Evolutionary conservation across 2,329 filamentous ascomycete genomes (phyloP).

Genomic region (Colletotrichum noveboracense): DNA sequence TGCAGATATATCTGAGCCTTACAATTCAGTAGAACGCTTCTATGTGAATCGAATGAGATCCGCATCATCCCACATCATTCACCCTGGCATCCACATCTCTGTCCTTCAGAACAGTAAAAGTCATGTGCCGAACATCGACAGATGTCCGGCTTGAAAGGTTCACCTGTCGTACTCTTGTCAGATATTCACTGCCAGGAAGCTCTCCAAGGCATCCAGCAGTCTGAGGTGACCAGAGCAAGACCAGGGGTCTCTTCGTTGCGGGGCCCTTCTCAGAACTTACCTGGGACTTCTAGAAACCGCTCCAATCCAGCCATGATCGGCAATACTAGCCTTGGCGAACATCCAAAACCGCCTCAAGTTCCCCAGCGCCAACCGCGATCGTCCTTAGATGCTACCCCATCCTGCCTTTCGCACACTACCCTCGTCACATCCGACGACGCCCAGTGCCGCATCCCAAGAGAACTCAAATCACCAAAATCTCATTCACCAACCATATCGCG

Average conservation of each 20-base stretch:
- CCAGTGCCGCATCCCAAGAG: not conserved
- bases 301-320: not conserved
- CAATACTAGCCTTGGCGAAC: not conserved
- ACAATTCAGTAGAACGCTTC: too few relatives aligned
- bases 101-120: too few relatives aligned
- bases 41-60: too few relatives aligned
- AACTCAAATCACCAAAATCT: not conserved
- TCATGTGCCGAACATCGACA: too few relatives aligned
- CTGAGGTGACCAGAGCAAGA: not conserved
- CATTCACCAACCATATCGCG: not conserved
- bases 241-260: not conserved
- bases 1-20: too few relatives aligned
- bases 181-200: not conserved
- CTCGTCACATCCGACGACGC: not conserved
- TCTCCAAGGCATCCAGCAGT: not conserved
- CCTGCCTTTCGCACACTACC: not conserved
- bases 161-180: not conserved
- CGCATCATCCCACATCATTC: too few relatives aligned
- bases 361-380: not conserved
- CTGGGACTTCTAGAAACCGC: not conserved
- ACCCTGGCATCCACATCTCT: too few relatives aligned
- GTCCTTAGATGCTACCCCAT: not conserved
- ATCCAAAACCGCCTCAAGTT: not conserved
- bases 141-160: not conserved
- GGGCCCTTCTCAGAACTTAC: not conserved